phyloP scores from a whole-genome alignment of 495 filamentous ascomycete genomes.

The Trichoderma reesei region DNA sequence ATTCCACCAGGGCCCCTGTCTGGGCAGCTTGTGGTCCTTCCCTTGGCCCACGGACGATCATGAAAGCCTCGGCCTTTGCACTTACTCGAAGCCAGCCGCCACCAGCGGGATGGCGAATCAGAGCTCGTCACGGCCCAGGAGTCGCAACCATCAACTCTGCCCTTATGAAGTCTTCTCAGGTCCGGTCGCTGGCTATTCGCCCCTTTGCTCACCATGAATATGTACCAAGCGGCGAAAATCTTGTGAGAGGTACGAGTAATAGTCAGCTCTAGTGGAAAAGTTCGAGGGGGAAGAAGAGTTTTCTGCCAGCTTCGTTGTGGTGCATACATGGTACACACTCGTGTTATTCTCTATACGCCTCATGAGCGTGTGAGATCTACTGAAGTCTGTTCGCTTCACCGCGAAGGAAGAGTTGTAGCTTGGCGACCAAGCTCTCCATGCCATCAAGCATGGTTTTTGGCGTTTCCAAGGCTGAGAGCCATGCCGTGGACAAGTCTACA shows the following conservation, averaged over 20 bases:
- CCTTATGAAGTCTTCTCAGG: not conserved
- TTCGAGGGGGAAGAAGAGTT: not conserved
- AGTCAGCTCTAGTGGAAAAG: not conserved
- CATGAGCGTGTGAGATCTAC: not conserved
- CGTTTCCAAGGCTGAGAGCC: not conserved
- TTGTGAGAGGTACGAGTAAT: not conserved
- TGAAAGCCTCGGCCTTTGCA: not conserved
- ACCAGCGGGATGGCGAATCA: not conserved
- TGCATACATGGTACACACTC: no score
- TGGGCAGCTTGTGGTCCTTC: not conserved
- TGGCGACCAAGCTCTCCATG: not conserved
- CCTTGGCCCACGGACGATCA: not conserved
- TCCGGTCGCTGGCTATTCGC: not conserved
- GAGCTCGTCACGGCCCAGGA: not conserved
- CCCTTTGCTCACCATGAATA: not conserved
- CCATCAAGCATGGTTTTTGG: not conserved
- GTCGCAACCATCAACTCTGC: not conserved
- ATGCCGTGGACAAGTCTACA: not conserved
- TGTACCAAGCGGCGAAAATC: not conserved
- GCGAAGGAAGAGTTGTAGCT: not conserved
- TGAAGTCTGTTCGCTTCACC: not conserved
- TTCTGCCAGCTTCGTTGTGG: not conserved
- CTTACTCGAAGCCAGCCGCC: slow-evolving; percentile 1
- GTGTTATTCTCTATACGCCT: not conserved
- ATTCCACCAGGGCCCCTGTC: no score